Evolutionary conservation across 768 basidiomycete species (phyloP).

Genomic region (Amanita subjunquillea): DNA sequence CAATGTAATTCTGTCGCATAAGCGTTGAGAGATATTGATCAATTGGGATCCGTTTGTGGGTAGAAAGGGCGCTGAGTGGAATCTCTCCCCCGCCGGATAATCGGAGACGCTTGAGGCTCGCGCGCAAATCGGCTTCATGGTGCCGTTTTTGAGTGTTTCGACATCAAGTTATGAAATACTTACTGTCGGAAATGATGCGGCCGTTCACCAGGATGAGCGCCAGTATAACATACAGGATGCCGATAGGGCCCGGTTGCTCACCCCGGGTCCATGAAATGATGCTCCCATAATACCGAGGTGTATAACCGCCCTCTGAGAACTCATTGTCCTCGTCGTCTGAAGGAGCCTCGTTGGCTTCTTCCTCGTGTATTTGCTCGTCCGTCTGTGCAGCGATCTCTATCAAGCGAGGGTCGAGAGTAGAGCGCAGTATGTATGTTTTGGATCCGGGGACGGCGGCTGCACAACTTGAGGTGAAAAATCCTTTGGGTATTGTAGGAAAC

Average conservation of each 20-base stretch:
- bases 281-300: constrained; percentile 46
- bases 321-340: constrained; percentile 24
- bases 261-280: constrained; percentile 62
- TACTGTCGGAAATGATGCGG: constrained; percentile 64
- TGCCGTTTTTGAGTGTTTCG: background rate
- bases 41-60: constrained; percentile 41
- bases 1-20: constrained; percentile 68
- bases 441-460: constrained; percentile 48
- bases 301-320: constrained; percentile 6
- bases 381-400: constrained; percentile 51
- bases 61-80: constrained; percentile 39
- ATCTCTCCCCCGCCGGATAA: constrained; percentile 40
- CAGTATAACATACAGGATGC: constrained; percentile 74
- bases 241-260: constrained; percentile 60
- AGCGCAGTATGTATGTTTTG: constrained; percentile 80
- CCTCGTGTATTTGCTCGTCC: constrained; percentile 42
- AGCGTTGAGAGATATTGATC: constrained; percentile 59
- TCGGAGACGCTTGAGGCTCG: constrained; percentile 58
- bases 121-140: constrained; percentile 57
- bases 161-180: constrained; percentile 15
- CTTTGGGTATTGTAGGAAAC: background rate
- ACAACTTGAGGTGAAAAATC: background rate
- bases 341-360: constrained; percentile 16
- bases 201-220: constrained; percentile 79
- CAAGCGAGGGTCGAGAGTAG: constrained; percentile 49